Base-by-base conservation (phyloP, 2,329 filamentous ascomycete genomes). In the Mycosphaerella arachidis region DNA sequence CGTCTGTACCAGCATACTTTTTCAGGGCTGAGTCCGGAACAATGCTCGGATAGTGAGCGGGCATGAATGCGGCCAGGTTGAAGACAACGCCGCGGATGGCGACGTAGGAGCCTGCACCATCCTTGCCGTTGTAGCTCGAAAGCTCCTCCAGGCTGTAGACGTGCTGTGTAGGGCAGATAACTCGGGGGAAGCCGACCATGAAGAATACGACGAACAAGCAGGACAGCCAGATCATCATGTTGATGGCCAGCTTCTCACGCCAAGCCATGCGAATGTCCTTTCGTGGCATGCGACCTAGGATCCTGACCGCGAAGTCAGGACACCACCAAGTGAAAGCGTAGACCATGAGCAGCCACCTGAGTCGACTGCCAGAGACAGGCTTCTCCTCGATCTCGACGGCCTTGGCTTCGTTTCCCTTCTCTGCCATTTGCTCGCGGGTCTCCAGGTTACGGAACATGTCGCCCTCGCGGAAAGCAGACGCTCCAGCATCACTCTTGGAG, bases 381-480 rank as follows among this genome's bases (percentile, higher is more conserved):
- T 88, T 85, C 70, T 92, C 90, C 65, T 99, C 94, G 1, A 99
- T 90, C 75, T 97, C 93, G 61, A 90, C 86, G 77, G 97, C 84
- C 16, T 90, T 86, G 75, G 93, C 91, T 67, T 96, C 91, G 66
- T 96, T 96, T 62, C 91, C 91, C 67, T 96, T 93, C 76, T 97
- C 93, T 0, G 93, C 91, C 85, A 99, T 91, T 72, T 96, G 90
- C 73, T 95, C 90, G 64, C 91, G 86, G 6, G 93, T 97, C 67
- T 97, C 93, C 7, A 97, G 82, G 70, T 97, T 96, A 71, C 92
- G 91, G 82, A 99, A 99, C 93, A 99, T 96, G 73, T 99, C 94
- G 7, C 94, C 92, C 56, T 85, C 90, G 52, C 92, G 90, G 72
- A 96, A 89, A 6, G 91, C 92, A n/a, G 93, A 97, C 1, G 84